phyloP scores from a whole-genome alignment of 225 moss, liverwort and hornwort genomes.

The Marchantia polymorpha region DNA sequence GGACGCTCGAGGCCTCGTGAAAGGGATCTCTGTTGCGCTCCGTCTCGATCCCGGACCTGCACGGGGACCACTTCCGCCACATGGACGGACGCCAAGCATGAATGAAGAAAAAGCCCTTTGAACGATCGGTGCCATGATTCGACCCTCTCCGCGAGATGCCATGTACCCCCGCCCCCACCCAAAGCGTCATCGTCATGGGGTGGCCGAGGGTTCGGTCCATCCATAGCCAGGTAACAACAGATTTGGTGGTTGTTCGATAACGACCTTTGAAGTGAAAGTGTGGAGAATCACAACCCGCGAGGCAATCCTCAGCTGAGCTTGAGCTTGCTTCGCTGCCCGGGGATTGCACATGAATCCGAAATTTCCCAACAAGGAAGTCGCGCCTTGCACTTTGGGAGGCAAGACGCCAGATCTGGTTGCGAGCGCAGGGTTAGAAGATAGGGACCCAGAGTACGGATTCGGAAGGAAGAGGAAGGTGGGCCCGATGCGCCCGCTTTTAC shows the following conservation, averaged over 20 bases:
- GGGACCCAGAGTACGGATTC: not conserved
- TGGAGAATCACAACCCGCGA: no score
- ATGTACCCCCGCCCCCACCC: not conserved
- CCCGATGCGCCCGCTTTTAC: not conserved
- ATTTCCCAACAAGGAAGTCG: no score
- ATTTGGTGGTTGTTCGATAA: not conserved
- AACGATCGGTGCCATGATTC: not conserved
- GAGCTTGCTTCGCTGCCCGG: no score
- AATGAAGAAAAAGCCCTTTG: no score
- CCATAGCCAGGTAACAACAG: not conserved
- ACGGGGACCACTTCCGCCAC: not conserved
- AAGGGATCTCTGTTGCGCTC: not conserved
- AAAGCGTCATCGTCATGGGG: not conserved
- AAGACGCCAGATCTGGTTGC: not conserved
- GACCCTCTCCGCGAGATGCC: not conserved
- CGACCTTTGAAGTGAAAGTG: not conserved
- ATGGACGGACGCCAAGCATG: not conserved
- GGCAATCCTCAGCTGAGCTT: no score
- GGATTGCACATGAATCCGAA: no score
- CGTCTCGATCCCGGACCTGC: not conserved
- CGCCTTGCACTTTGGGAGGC: not conserved
- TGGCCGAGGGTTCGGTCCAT: no score
- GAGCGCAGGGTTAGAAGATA: not conserved
- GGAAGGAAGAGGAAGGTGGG: not conserved
- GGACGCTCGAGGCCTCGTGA: not conserved